Evolutionary conservation across 257 asterid species (phyloP).

Genomic region (Solanum chaucha): DNA sequence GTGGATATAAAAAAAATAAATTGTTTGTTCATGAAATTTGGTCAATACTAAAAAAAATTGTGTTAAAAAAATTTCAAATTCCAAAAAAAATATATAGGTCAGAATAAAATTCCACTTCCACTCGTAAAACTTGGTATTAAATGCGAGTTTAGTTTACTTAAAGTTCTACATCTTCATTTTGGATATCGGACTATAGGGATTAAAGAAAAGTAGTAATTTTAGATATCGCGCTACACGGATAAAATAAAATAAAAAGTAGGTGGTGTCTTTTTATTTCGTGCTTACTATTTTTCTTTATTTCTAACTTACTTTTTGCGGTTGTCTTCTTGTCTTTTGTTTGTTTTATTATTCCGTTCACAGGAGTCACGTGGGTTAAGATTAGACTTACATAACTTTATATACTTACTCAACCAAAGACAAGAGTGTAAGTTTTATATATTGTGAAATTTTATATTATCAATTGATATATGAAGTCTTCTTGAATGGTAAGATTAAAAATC

Average conservation of each 20-base stretch:
- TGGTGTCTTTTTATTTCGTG: background rate
- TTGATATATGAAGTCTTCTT: background rate
- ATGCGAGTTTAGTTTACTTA: no score
- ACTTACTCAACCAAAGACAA: background rate
- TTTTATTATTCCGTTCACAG: background rate
- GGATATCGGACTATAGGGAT: background rate
- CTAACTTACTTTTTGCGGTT: background rate
- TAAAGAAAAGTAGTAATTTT: no score
- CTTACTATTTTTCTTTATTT: background rate
- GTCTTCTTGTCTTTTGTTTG: background rate
- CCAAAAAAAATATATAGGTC: background rate
- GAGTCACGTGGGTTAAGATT: background rate
- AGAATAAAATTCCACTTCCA: background rate
- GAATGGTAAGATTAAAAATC: no score
- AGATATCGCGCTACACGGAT: no score
- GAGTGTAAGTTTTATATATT: background rate
- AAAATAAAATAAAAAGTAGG: background rate
- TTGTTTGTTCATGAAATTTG: background rate
- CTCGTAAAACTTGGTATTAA: no score
- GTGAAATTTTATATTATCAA: background rate
- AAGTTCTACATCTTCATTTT: no score
- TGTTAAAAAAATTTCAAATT: no score
- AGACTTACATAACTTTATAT: background rate
- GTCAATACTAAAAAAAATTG: background rate
- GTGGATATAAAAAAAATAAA: background rate